phyloP scores from a whole-genome alignment of 108 stramenopile species.

The Conticribra weissflogii region DNA sequence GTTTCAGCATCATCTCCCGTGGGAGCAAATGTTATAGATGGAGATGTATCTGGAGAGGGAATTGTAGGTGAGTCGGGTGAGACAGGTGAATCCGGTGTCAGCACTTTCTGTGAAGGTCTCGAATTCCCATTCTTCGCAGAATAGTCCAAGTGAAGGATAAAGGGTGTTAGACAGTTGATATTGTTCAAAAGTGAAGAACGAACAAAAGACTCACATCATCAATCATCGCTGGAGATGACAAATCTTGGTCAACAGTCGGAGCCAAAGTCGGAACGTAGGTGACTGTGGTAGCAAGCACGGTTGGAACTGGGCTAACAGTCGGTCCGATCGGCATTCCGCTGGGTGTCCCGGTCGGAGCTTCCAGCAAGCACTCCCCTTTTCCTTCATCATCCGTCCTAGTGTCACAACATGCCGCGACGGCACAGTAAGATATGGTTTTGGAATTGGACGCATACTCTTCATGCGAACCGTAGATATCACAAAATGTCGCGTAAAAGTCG shows the following conservation, averaged over 20 bases:
- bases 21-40: neutral
- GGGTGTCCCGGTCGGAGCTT: neutral
- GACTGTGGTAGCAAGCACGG: too few species aligned
- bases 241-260: neutral
- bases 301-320: neutral
- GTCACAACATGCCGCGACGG: constrained; percentile 5
- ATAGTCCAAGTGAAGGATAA: too few species aligned
- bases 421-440: constrained; percentile 16
- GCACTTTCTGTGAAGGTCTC: neutral
- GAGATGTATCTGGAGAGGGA: neutral
- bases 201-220: too few species aligned
- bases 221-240: too few species aligned
- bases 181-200: too few species aligned
- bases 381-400: neutral
- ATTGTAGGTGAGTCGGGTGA: neutral
- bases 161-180: too few species aligned
- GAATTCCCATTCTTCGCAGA: too few species aligned
- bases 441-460: constrained; percentile 9
- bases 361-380: neutral
- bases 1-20: neutral
- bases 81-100: neutral
- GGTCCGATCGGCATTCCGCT: neutral
- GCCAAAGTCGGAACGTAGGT: too few species aligned
- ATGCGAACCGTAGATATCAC: constrained; percentile 11
- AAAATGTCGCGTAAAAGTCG: constrained; percentile 6